Base-by-base conservation (phyloP, 305 asterid genomes). In the Salvia sclarea region DNA sequence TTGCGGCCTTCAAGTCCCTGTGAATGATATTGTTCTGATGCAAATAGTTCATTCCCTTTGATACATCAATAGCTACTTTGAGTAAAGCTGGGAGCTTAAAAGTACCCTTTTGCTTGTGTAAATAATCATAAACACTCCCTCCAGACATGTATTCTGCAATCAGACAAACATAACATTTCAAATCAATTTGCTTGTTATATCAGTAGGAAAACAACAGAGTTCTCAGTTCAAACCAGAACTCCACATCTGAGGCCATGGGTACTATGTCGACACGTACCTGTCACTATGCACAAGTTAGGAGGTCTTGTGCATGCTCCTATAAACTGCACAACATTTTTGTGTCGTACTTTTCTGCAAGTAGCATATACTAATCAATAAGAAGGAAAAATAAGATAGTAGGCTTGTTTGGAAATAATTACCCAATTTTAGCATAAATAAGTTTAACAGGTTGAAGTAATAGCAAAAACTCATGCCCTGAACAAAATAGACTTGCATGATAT, bases 21-120 rank as follows among this genome's bases (percentile, higher is more conserved):
- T 92, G 98, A 80, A 92, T 82, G 59, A 93, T 90, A 70, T 93
- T 93, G 79, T 90, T 90, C 84, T 93, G 97, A 76, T 93, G 98
- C 85, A 93, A 87, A 76, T 93, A 93, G 77, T 83, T 84, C 98
- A 93, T 93, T 63, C 98, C 98, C 82, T 84, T 93, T 3, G 98
- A 82, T 73, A 93, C 83, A 81, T 93, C 98, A 74, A 88, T 83
- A 31, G 96, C 97, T 66, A 93, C 97, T 87, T 86, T 93, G 70
- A 94, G 86, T 71, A 94, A 75, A 66, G 86, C 66, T 47, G 97
- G 96, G 66, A 89, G 94, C 82, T 86, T 94, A 72, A 94, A 94
- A 37, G 89, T 80, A 69, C 97, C 97, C 92, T 66, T 93, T 74
- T 84, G 94, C 84, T 93, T 93, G 89, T 93, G 98, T 56, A 93